Percentiles rank a stretch among this genome's conserved stretches.
phyloP scores from a whole-genome alignment of 352 stramenopile genomes.

The Globisporangium heterothallicum region DNA sequence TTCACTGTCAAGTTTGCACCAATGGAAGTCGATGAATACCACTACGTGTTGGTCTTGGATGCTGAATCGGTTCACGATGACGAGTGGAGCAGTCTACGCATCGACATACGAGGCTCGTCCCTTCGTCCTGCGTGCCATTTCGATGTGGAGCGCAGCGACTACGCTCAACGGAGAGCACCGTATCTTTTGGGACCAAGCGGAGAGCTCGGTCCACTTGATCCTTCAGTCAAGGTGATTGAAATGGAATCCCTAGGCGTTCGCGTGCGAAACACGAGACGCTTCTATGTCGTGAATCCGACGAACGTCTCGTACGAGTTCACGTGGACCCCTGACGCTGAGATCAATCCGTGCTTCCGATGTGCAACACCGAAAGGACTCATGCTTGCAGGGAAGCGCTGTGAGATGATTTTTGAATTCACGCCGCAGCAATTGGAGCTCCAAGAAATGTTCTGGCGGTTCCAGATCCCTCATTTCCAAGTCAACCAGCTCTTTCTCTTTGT shows the following conservation, averaged over 20 bases:
- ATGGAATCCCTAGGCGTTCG: conserved; percentile 88
- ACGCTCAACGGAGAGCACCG: conserved; percentile 61
- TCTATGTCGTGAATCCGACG: conserved; percentile 93
- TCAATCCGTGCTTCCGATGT: conserved; percentile 84
- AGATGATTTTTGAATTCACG: conserved; percentile 96
- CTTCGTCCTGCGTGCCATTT: conserved; percentile 91
- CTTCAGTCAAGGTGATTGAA: conserved; percentile 88
- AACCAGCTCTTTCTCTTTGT: conserved; percentile 90
- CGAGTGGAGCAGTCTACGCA: conserved; percentile 14
- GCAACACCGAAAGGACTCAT: conserved; percentile 89
- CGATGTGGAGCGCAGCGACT: conserved; percentile 88
- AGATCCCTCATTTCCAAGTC: conserved; percentile 86
- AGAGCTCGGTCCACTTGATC: conserved; percentile 79
- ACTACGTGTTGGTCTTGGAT: conserved; percentile 59
- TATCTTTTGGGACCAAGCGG: conserved; percentile 76
- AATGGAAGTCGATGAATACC: conserved; percentile 88
- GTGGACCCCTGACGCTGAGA: conserved; percentile 78
- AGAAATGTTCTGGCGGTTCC: conserved; percentile 92
- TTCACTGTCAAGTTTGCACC: conserved; percentile 89
- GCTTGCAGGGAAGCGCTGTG: conserved; percentile 88
- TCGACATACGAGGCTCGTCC: conserved; percentile 71
- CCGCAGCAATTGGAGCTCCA: conserved; percentile 85
- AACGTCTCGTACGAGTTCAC: conserved; percentile 92
- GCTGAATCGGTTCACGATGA: conserved; percentile 2
- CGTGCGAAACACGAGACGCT: conserved; percentile 89